Base-by-base conservation (phyloP, 2,329 filamentous ascomycete species). In the Teratosphaeriaceae sp. region DNA sequence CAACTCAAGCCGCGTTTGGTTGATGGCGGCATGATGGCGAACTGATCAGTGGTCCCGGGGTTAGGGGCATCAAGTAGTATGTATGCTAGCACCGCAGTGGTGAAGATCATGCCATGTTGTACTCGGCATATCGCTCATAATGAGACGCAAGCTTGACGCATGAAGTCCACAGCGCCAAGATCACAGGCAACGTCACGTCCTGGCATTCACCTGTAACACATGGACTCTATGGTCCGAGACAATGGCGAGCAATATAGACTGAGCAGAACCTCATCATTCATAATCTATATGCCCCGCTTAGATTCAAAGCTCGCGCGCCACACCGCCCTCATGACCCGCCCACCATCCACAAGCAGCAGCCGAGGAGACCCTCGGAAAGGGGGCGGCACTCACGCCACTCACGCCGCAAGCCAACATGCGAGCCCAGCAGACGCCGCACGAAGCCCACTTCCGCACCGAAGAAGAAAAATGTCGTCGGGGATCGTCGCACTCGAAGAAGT, bases 1-100 rank as follows among this genome's bases (percentile, higher is more conserved):
- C 59, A 62, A 49, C 53, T 57, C 29, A 62, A 57, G 22, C 59
- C 59, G 21, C 59, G 52, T 48, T 62, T 62, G n/a, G 49, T 47
- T 12, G 23, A 3, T 23, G 37, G 24, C 15, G 47, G 38, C 38
- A 42, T 43, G n/a, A 35, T 31, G 38, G n/a, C n/a, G n/a, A n/a
- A n/a, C n/a, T n/a, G n/a, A n/a, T n/a, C n/a, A n/a, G n/a, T n/a
- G n/a, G n/a, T n/a, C n/a, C n/a, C n/a, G n/a, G n/a, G n/a, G 15
- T 23, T 6, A 29, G 15, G 37, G 21, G 26, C 5, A 6, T 22
- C 22, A 12, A 22, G 6, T 18, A 8, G 7, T 8, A 34, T 34
- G 30, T 34, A 23, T 22, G 8, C 5, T 39, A 29, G 13, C 13
- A 39, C 15, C 6, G 19, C 3, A 16, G 37, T 23, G 18, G 37